Base-by-base conservation (phyloP, 202 grass and related monocot species). In the Thinopyrum obtusiflorum region DNA sequence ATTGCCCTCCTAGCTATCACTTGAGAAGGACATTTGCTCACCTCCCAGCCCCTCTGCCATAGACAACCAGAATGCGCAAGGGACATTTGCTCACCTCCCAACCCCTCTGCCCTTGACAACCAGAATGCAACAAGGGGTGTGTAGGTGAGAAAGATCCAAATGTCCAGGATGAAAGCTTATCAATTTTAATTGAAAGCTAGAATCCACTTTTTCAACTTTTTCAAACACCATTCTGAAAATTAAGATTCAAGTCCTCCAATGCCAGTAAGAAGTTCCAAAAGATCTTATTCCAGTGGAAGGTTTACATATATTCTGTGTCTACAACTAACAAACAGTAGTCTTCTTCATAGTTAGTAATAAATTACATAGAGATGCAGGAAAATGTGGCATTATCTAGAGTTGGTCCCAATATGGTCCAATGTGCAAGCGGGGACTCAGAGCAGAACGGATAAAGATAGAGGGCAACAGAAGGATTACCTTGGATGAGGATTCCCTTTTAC, bases 401-500 rank as follows among this genome's bases (percentile, higher is more conserved):
- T 84, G 60, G 11, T 72, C 69, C 64, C 76, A 71, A 11, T 59
- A 85, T 55, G 27, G 61, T 37, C 59, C 12, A 72, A 40, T 86
- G 32, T 73, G 11, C 78, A 68, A 35, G 65, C 73, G 49, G 18
- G 73, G 29, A 79, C 25, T 60, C 25, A 36, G 23, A 47, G 53
- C 23, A 29, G 64, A 73, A 28, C 14, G 31, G 64, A 44, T 33
- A 82, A 65, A 67, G 23, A 80, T 68, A 59, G 32, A 70, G 32
- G 71, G 42, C 33, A 84, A 74, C 18, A 12, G 27, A 76, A 76
- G 47, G 47, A 42, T 78, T 94, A 99, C 97, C 97, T 97, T 53
- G 97, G 97, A 27, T 97, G 27, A 76, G 97, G 97, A 87, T 99
- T 99, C 83, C 97, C 93, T 94, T 99, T 99, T 31, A 99, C 93